phyloP scores from a whole-genome alignment of 1,284 basidiomycete species.

The Tylopilus sp. region DNA sequence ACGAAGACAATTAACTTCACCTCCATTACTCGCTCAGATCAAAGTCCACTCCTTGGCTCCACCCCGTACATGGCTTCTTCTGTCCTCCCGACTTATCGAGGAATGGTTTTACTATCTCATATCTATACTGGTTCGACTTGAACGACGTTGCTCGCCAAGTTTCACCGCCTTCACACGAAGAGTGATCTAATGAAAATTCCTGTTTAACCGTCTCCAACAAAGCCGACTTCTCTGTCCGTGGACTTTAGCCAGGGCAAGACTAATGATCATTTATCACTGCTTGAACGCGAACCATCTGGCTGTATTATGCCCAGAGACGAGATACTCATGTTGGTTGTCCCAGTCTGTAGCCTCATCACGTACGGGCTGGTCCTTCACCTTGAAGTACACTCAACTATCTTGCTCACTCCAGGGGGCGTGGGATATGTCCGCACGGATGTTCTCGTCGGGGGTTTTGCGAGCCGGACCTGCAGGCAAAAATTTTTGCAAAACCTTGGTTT shows the following conservation, averaged over 20 bases:
- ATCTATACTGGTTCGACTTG: not conserved
- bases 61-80: not conserved
- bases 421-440: too few species aligned
- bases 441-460: slow-evolving; percentile 34
- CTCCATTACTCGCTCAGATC: not conserved
- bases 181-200: not conserved
- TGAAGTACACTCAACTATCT: not conserved
- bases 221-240: not conserved
- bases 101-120: slow-evolving; percentile 5
- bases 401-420: slow-evolving; percentile 7
- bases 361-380: slow-evolving; percentile 5
- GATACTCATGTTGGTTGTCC: slow-evolving; percentile 21
- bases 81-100: not conserved
- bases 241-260: not conserved
- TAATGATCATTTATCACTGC: not conserved
- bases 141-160: not conserved
- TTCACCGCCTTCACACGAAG: not conserved
- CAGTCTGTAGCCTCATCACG: slow-evolving; percentile 23
- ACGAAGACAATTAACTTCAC: slow-evolving; percentile 37
- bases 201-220: not conserved
- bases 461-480: slow-evolving; percentile 23
- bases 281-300: not conserved
- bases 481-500: too few species aligned
- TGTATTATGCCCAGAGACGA: slow-evolving; percentile 4
- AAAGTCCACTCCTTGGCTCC: not conserved